phyloP scores from a whole-genome alignment of 805 yeast species.

The Saturnispora sanitii region DNA sequence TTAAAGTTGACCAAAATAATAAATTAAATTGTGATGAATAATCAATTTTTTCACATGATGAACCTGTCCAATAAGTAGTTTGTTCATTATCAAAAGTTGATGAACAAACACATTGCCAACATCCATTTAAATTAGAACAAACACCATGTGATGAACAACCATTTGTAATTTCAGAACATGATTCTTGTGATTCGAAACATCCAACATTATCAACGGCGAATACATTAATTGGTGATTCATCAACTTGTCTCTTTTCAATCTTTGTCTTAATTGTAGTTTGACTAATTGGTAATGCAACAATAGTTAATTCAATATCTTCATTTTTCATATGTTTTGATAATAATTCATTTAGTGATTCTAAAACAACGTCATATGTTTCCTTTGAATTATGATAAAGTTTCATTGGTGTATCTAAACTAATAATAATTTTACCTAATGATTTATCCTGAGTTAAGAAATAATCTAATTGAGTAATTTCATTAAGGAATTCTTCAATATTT shows the following conservation, averaged over 20 bases:
- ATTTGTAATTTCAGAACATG: constrained; percentile 37
- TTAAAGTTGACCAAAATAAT: constrained; percentile 56
- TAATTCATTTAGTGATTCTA: constrained; percentile 27
- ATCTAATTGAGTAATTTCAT: constrained; percentile 39
- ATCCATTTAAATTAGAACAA: constrained; percentile 33
- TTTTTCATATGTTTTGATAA: constrained; percentile 4
- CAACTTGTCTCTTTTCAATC: constrained; percentile 6
- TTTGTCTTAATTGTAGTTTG: constrained; percentile 10
- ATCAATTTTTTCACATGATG: constrained; percentile 58
- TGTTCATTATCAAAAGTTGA: constrained; percentile 33
- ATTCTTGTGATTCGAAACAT: constrained; percentile 24
- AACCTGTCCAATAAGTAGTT: constrained; percentile 48
- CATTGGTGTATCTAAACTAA: constrained; percentile 34
- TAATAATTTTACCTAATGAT: constrained; percentile 22
- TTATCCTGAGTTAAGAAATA: constrained; percentile 29
- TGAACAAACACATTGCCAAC: constrained; percentile 45
- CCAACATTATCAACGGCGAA: constrained; percentile 1
- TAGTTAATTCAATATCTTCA: constrained; percentile 22
- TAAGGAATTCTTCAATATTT: constrained; percentile 38
- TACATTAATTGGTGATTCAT: background rate
- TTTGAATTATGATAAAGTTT: constrained; percentile 35
- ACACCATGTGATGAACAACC: constrained; percentile 46
- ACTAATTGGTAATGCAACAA: constrained; percentile 27
- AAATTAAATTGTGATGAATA: constrained; percentile 57
- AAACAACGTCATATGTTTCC: constrained; percentile 32